A percentile compares a stretch with the other conserved stretches of the same genome.
These are phyloP conservation scores for Melaleuca quinquenervia DNA, from an alignment of 345 rosid species.

Conservation along the genomic window DNA sequence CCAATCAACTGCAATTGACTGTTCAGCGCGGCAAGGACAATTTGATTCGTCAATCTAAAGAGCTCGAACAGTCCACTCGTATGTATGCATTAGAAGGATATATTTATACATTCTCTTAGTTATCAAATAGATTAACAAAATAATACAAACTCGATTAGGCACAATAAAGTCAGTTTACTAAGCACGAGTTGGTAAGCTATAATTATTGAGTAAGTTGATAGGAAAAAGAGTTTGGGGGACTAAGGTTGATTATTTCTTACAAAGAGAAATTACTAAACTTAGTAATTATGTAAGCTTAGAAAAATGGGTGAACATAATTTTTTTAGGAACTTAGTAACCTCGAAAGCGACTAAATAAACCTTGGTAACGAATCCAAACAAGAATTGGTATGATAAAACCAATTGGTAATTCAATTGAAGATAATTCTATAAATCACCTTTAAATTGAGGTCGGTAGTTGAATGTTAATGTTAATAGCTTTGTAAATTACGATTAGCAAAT, in stretches of 20 bases:
- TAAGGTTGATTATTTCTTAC: not conserved
- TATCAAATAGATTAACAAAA: not conserved
- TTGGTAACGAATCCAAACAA: not conserved
- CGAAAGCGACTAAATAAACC: not conserved
- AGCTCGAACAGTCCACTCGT: not conserved
- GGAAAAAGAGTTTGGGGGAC: not conserved
- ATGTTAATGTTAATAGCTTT: not conserved
- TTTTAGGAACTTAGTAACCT: not conserved
- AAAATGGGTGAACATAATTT: not conserved
- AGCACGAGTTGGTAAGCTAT: not conserved
- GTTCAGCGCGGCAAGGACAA: too few relatives aligned
- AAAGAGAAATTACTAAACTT: not conserved
- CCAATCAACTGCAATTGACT: too few relatives aligned
- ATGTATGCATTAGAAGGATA: not conserved
- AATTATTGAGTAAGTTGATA: not conserved
- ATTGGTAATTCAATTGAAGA: fast-evolving
- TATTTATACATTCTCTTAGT: not conserved
- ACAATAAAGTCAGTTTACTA: not conserved
- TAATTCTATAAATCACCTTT: not conserved
- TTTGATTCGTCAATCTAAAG: not conserved
- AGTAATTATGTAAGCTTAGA: not conserved
- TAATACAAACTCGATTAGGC: not conserved
- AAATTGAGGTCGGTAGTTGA: not conserved
- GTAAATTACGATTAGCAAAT: not conserved
- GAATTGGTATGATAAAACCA: fast-evolving